Percentiles rank a stretch among this genome's conserved stretches.
Conservation (phyloP, 768 basidiomycete genomes). For the Pleurotus eryngii region DNA sequence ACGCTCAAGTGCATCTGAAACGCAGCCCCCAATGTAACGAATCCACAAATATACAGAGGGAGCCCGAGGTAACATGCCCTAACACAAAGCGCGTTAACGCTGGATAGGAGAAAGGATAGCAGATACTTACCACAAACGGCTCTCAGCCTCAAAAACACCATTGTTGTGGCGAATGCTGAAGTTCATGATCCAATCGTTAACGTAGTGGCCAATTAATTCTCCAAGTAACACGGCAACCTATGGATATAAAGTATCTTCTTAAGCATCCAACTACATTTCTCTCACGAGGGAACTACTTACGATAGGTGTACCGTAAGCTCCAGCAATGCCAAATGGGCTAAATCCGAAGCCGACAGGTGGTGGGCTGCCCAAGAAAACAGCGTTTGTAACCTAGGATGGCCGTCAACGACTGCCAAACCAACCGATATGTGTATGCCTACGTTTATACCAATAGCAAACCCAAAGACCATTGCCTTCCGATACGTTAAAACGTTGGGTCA, state of each 20-base stretch:
- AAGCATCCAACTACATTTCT: too few relatives aligned
- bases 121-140: slow-evolving; percentile 49
- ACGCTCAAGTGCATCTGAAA: slow-evolving; percentile 50
- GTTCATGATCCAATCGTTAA: slow-evolving; percentile 52
- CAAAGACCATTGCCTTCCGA: slow-evolving; percentile 50
- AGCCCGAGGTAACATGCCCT: slow-evolving; percentile 63
- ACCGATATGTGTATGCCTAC: slow-evolving; percentile 22
- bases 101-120: background rate
- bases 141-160: slow-evolving; percentile 60
- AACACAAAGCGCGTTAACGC: background rate
- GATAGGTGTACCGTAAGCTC: slow-evolving; percentile 53
- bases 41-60: slow-evolving; percentile 59
- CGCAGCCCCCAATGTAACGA: slow-evolving; percentile 52
- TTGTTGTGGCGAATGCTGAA: slow-evolving; percentile 42
- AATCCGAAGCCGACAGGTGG: slow-evolving; percentile 55
- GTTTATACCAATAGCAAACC: slow-evolving; percentile 63
- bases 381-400: slow-evolving; percentile 53
- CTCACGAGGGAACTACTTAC: slow-evolving; percentile 24
- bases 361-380: slow-evolving; percentile 58
- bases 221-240: slow-evolving; percentile 52
- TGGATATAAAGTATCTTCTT: too few relatives aligned
- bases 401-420: background rate
- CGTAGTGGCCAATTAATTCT: slow-evolving; percentile 48
- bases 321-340: slow-evolving; percentile 46
- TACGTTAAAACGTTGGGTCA: background rate